Conservation (phyloP, 345 rosid species). For the Diplotaxis tenuifolia region DNA sequence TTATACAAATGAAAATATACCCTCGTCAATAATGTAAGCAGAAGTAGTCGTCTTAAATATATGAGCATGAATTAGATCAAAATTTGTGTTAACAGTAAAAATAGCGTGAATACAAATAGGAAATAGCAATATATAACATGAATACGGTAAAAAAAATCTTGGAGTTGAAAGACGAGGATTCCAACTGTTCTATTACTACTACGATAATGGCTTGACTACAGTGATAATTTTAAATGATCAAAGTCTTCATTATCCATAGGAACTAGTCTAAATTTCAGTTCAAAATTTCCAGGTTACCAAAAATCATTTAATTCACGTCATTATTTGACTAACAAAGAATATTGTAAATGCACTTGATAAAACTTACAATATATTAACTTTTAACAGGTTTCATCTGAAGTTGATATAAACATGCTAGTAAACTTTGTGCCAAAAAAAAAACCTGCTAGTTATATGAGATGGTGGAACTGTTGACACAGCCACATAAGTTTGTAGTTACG, state of each 20-base stretch:
- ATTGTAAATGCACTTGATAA: background rate
- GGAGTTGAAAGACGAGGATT: background rate
- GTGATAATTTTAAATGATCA: background rate
- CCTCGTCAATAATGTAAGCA: background rate
- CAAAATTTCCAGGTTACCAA: background rate
- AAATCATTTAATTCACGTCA: background rate
- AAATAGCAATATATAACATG: too few species aligned
- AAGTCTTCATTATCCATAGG: background rate
- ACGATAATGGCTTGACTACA: background rate
- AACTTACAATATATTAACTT: background rate
- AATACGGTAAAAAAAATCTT: background rate
- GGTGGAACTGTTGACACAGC: background rate
- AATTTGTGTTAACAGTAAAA: background rate
- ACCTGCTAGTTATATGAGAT: too few species aligned
- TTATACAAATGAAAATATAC: conserved; percentile 9
- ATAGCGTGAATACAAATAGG: background rate
- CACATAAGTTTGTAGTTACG: background rate
- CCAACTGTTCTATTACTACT: background rate
- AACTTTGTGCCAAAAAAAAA: too few species aligned
- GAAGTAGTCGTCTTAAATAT: background rate
- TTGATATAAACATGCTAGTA: background rate
- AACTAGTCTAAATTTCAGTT: background rate
- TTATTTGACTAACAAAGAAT: background rate
- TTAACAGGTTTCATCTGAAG: background rate
- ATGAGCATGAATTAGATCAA: background rate